These are phyloP conservation scores for Candida manassasensis DNA, from an alignment of 805 yeast genomes.

Conservation along the genomic window DNA sequence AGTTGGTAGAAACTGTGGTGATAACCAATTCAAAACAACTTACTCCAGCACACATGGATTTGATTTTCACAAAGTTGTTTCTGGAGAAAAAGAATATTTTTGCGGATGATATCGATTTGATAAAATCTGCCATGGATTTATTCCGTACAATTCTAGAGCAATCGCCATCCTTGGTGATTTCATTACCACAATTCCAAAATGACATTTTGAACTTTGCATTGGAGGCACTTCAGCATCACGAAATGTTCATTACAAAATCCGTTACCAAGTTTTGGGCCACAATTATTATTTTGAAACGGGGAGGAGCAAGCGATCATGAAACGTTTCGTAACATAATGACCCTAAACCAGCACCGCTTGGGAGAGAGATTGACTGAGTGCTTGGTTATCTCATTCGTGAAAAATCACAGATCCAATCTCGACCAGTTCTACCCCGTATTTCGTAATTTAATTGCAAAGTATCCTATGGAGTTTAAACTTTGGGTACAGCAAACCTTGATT, in stretches of 20 bases:
- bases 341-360: conserved; percentile 12
- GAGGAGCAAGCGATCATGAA: conserved; percentile 39
- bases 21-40: conserved; percentile 26
- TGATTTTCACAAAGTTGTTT: conserved; percentile 36
- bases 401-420: conserved; percentile 56
- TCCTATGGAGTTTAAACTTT: conserved; percentile 43
- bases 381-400: conserved; percentile 32
- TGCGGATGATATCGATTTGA: conserved; percentile 53
- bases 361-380: conserved; percentile 22
- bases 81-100: conserved; percentile 30
- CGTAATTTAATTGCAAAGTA: conserved; percentile 44
- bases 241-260: conserved; percentile 51
- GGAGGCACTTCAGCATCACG: conserved; percentile 41
- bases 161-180: conserved; percentile 45
- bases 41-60: conserved; percentile 26
- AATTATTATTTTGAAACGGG: conserved; percentile 43
- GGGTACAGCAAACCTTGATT: conserved; percentile 28
- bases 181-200: conserved; percentile 19
- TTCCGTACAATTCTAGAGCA: conserved; percentile 46
- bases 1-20: conserved; percentile 42
- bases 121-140: conserved; percentile 49
- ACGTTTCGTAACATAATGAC: conserved; percentile 18
- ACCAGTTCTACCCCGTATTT: conserved; percentile 49
- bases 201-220: conserved; percentile 27
- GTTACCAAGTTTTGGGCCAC: conserved; percentile 53